These are phyloP conservation scores for Zostera marina DNA, from an alignment of 116 monocot genomes.

Conservation along the genomic window DNA sequence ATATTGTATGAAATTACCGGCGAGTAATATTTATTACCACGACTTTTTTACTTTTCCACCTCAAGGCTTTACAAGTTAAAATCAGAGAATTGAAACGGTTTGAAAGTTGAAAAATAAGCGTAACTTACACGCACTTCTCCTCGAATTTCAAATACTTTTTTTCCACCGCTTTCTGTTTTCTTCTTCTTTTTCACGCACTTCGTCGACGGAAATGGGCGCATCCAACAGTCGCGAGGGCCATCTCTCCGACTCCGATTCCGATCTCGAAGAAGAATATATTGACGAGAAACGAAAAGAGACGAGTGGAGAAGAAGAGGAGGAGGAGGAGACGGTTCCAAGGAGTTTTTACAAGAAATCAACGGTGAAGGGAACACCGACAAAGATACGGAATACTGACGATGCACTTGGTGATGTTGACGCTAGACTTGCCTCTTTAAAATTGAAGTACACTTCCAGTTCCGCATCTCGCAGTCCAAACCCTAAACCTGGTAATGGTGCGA, in stretches of 20 bases:
- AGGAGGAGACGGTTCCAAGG: neutral
- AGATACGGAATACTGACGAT: neutral
- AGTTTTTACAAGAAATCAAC: neutral
- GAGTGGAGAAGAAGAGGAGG: constrained; percentile 1
- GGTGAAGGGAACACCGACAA: neutral
- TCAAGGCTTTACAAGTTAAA: too few relatives aligned
- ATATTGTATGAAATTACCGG: too few relatives aligned
- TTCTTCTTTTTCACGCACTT: neutral
- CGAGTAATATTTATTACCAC: too few relatives aligned
- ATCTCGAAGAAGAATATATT: constrained; percentile 13
- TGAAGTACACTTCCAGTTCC: constrained; percentile 49
- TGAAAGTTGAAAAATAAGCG: too few relatives aligned
- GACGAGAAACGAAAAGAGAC: constrained; percentile 10
- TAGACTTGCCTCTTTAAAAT: constrained; percentile 64
- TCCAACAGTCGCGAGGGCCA: constrained; percentile 83
- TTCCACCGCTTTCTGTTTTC: neutral
- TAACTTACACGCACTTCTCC: too few relatives aligned
- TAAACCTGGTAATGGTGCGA: constrained; percentile 26
- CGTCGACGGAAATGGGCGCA: constrained; percentile 46
- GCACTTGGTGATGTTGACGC: constrained; percentile 41
- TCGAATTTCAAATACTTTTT: constrained; percentile 6
- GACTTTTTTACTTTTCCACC: too few relatives aligned
- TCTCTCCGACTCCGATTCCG: constrained; percentile 56
- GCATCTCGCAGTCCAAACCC: constrained; percentile 2
- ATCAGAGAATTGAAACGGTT: too few relatives aligned